Base-by-base conservation (phyloP, 441 rosid genomes). In the Eruca vesicaria region DNA sequence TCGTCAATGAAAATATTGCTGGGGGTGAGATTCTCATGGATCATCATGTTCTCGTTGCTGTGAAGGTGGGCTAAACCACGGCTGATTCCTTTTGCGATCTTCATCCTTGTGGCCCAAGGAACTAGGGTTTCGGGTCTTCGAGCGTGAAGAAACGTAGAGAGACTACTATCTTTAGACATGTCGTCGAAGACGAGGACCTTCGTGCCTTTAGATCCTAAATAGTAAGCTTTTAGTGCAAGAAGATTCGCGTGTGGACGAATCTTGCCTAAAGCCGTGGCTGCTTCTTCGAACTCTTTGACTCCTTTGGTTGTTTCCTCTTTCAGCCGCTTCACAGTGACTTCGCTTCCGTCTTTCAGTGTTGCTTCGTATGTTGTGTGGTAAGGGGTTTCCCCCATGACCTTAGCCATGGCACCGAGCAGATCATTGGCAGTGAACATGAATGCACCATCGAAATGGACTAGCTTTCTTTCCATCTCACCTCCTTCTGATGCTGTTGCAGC, bases 101-200 rank as follows among this genome's bases (percentile, higher is more conserved):
- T 86, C 91, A 89, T 87, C 80, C 94, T 83, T 56, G 87, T 84
- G 43, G 81, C 77, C 90, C 94, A 89, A 63, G 82, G 81, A n/a
- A 87, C 66, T 26, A 78, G 72, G 38, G 85, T 86, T 80, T 89
- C 91, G 0, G 94, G 91, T 33, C 94, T 89, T 15, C 91, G 83
- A 26, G 94, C 91, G 58, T 87, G 91, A 58, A 89, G 90, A 74
- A 89, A 87, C 2, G 94, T 86, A 55, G 91, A 83, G 71, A 89
- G 90, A 50, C 90, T 89, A 10, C 90, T 90, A 31, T 5, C 5
- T 28, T 80, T 86, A 7, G 85, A 14, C 93, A 87, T 85, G 86
- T 87, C 84, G 75, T 89, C 93, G 61, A 87, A 89, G 65, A 89
- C 90, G 29, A 89, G 89, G 41, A 89, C 90, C 86, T 87, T 89